Evolutionary conservation across 345 rosid species (phyloP), one percentile per base, ranked within the genome.

Genomic region (Microcos paniculata): DNA sequence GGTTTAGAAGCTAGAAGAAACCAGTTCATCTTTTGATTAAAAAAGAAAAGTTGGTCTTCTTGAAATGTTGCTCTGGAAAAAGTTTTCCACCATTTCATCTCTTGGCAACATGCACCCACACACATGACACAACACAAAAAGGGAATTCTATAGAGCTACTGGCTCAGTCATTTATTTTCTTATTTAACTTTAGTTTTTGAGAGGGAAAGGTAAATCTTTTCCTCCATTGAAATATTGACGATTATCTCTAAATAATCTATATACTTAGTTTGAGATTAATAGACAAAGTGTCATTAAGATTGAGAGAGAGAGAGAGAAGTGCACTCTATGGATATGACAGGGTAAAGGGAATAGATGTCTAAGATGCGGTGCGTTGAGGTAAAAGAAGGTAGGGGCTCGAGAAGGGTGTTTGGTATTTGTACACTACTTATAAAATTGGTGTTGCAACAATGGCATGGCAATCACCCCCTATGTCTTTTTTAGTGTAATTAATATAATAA

Each of bases 301-400:
- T 49, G 70, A 70, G 70, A 65, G 8, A 49, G 62, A 59, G 61
- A 70, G 46, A 48, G 59, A 26, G 9, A 42, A 76, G 38, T n/a
- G n/a, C n/a, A n/a, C n/a, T n/a, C n/a, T n/a, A n/a, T n/a, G n/a
- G n/a, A 64, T 43, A 70, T 45, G 79, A 69, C 76, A 69, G 74
- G 43, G 59, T 4, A 15, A 38, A 77, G 66, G 52, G 26, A 30
- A 61, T 26, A 56, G 40, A 35, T 35, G 40, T n/a, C n/a, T n/a
- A 71, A 64, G 53, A 15, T 15, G 28, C n/a, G n/a, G n/a, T n/a
- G n/a, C n/a, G n/a, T 42, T 62, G 19, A 28, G 66, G 46, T 21
- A 61, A 26, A n/a, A 52, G 66, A 57, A 58, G 75, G 82, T 77
- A 23, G 86, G 86, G 91, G 85, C 85, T 81, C 82, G 88, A 84